phyloP scores from a whole-genome alignment of 768 basidiomycete genomes.

The Lentinula sp. region DNA sequence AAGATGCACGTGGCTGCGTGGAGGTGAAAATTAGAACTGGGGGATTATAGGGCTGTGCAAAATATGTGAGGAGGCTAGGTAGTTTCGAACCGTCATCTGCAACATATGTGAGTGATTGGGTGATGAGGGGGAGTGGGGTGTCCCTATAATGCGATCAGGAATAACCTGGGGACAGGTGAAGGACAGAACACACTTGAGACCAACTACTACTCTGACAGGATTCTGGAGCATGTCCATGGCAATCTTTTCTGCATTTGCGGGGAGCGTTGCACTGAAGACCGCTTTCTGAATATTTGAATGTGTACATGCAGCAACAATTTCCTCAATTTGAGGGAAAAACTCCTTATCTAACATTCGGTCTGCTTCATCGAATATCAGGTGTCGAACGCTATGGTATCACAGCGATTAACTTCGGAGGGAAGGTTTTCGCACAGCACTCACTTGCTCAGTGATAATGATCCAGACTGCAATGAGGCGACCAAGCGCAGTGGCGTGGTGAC shows the following conservation, averaged over 20 bases:
- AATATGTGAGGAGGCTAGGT: slow-evolving; percentile 75
- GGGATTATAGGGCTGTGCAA: slow-evolving; percentile 80
- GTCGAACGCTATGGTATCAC: slow-evolving; percentile 55
- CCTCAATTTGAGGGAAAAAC: slow-evolving; percentile 84
- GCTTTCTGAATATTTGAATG: slow-evolving; percentile 71
- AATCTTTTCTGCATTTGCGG: slow-evolving; percentile 79
- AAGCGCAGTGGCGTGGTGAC: slow-evolving; percentile 90
- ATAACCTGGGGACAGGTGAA: not conserved
- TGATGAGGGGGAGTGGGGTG: slow-evolving; percentile 86
- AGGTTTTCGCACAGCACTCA: slow-evolving; percentile 29
- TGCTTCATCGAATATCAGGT: slow-evolving; percentile 86
- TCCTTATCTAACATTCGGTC: slow-evolving; percentile 87
- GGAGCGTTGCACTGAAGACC: slow-evolving; percentile 93
- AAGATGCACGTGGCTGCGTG: slow-evolving; percentile 78
- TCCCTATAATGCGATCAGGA: slow-evolving; percentile 48
- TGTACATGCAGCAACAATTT: slow-evolving; percentile 76
- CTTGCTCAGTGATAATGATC: slow-evolving; percentile 66
- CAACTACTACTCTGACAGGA: slow-evolving; percentile 92
- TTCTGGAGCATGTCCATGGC: slow-evolving; percentile 81
- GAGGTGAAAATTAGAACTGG: slow-evolving; percentile 91
- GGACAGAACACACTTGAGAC: slow-evolving; percentile 69
- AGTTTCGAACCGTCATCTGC: slow-evolving; percentile 94
- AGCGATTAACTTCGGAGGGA: not conserved
- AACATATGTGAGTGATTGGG: slow-evolving; percentile 86
- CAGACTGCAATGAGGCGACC: slow-evolving; percentile 71